A percentile compares a stretch with the other conserved stretches of the same genome.
Evolutionary conservation across 2,329 filamentous ascomycete genomes (phyloP).

Genomic region (Colletotrichum acutatum): DNA sequence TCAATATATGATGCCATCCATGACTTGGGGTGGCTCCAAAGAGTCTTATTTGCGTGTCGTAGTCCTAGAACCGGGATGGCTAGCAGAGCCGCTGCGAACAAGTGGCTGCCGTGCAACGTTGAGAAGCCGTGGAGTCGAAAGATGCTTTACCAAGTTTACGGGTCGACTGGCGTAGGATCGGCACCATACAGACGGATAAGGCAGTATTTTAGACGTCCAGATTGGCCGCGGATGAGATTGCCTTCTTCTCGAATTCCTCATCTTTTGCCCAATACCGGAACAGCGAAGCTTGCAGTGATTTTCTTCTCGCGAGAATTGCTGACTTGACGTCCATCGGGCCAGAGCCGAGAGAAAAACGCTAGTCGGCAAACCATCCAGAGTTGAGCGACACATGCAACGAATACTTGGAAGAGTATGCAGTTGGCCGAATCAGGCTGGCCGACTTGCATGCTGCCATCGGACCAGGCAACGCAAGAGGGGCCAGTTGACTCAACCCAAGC

Average conservation of each 20-base stretch:
- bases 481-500: constrained; percentile 17
- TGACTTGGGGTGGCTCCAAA: constrained; percentile 1
- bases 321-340: not conserved
- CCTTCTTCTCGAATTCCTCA: not conserved
- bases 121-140: constrained; percentile 21
- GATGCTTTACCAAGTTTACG: constrained; percentile 25
- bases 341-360: not conserved
- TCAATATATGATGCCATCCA: not conserved
- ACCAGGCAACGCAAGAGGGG: constrained; percentile 2
- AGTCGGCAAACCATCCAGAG: not conserved
- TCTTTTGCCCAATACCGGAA: not conserved
- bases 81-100: not conserved
- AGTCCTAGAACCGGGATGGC: not conserved
- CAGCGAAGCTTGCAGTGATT: not conserved
- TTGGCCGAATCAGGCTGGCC: constrained; percentile 5
- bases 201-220: not conserved
- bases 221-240: not conserved
- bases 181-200: not conserved
- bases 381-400: constrained; percentile 4
- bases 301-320: not conserved
- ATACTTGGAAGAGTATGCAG: constrained; percentile 1
- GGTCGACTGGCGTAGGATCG: constrained; percentile 12
- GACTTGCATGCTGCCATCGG: constrained; percentile 24
- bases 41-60: constrained; percentile 2
- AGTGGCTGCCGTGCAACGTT: constrained; percentile 13